These are phyloP conservation scores for Boletus pseudopeckii DNA, from an alignment of 768 basidiomycete genomes.

Conservation along the genomic window DNA sequence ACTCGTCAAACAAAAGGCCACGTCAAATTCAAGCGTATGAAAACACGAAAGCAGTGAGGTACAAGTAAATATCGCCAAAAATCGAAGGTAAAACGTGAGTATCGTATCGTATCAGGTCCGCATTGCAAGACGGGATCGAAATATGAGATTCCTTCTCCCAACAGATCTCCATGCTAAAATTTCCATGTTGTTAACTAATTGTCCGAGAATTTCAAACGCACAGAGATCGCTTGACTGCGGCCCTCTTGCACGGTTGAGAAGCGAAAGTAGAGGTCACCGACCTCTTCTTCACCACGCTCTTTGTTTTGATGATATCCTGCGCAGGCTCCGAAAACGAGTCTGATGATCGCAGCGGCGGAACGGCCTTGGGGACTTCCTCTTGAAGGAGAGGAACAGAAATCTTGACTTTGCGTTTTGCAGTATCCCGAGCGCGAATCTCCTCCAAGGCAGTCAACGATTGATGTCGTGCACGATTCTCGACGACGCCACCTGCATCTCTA, in stretches of 20 bases:
- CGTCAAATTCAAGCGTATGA: background rate
- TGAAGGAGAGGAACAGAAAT: conserved; percentile 17
- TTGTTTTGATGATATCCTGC: background rate
- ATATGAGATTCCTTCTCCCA: background rate
- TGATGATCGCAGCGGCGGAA: background rate
- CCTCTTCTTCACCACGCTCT: conserved; percentile 2
- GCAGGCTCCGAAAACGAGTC: background rate
- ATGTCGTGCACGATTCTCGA: conserved; percentile 19
- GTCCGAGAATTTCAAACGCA: conserved; percentile 6
- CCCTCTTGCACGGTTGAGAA: conserved; percentile 8
- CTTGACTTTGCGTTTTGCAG: conserved; percentile 14
- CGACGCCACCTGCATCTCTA: background rate
- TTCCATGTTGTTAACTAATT: background rate
- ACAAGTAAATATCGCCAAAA: background rate
- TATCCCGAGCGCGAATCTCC: conserved; percentile 7
- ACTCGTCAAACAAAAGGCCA: background rate
- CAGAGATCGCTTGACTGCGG: conserved; percentile 17
- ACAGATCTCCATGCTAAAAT: background rate
- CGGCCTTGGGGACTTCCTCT: background rate
- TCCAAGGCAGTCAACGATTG: conserved; percentile 24
- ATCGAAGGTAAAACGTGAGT: background rate
- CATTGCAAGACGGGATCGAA: background rate
- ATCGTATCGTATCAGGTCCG: background rate
- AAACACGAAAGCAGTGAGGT: background rate
- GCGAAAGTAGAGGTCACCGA: conserved; percentile 4